phyloP scores from a whole-genome alignment of 257 asterid species.

The Solanum pimpinellifolium region DNA sequence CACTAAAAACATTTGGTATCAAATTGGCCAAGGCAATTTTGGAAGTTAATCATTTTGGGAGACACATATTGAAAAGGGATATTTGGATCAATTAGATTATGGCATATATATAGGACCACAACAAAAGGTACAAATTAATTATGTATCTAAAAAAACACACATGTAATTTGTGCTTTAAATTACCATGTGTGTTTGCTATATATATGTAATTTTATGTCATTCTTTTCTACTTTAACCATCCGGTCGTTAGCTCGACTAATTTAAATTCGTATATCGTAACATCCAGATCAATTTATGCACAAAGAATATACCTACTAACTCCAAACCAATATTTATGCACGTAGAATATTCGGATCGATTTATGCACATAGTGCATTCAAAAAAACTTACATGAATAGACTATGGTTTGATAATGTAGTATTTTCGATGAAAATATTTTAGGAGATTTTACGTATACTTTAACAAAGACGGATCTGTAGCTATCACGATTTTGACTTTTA shows the following conservation, averaged over 20 bases:
- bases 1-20: background rate
- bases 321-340: background rate
- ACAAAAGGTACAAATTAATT: background rate
- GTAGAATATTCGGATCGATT: no score
- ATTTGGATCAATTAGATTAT: background rate
- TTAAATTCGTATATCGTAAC: background rate
- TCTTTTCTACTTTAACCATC: background rate
- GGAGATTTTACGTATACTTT: background rate
- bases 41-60: background rate
- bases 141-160: background rate
- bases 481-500: background rate
- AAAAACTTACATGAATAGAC: background rate
- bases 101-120: constrained; percentile 1
- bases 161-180: background rate
- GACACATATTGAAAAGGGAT: background rate
- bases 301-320: background rate
- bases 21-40: background rate
- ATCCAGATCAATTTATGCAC: accelerated
- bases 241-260: background rate
- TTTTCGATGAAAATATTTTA: background rate
- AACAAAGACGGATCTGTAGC: accelerated
- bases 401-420: background rate
- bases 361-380: background rate
- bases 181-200: background rate
- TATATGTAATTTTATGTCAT: background rate